Evolutionary conservation across 345 rosid genomes (phyloP), one percentile per base, ranked within the genome.

Genomic region (Cardamine resedifolia): DNA sequence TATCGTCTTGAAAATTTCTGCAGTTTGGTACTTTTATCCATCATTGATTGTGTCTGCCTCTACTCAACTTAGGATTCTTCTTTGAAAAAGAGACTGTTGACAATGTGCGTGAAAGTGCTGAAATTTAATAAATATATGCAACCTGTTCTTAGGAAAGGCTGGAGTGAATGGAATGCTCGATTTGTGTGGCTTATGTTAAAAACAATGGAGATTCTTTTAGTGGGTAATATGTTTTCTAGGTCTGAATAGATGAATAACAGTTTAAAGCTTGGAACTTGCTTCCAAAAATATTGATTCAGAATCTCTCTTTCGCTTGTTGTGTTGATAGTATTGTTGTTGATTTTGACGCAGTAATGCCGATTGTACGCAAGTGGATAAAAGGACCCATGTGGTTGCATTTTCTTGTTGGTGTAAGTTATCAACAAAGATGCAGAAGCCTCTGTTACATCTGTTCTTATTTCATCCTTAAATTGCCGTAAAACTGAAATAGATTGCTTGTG

Each of bases 301-400:
- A 31, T 14, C 12, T 64, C 8, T 48, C 20, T 19, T 19, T 7
- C 2, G 53, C 16, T 26, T 62, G 14, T 24, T 41, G 23, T 41
- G 26, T 41, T 60, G 3, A 59, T 38, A 21, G 51, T 43, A 8
- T 43, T 41, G 20, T 30, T 47, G 27, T 66, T 68, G 39, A 2
- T 68, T 19, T 34, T 71, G 60, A 59, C 79, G 82, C 83, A 91
- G 93, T 87, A 71, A 91, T 87, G 91, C 96, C 96, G 44, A 14
- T 82, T 53, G 90, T 91, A 51, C 79, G 77, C 68, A 86, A 79
- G 70, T 79, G 84, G 64, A 80, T 89, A 27, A 89, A 81, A 79
- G 69, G 72, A 68, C 96, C 96, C 27, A 89, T 89, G 87, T 89
- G 96, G 93, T 66, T 91, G 70, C 97, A 91, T 83, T 91, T 91